These are phyloP conservation scores for Trichopus zeylanicus DNA, from an alignment of 116 monocot species.

Conservation along the genomic window DNA sequence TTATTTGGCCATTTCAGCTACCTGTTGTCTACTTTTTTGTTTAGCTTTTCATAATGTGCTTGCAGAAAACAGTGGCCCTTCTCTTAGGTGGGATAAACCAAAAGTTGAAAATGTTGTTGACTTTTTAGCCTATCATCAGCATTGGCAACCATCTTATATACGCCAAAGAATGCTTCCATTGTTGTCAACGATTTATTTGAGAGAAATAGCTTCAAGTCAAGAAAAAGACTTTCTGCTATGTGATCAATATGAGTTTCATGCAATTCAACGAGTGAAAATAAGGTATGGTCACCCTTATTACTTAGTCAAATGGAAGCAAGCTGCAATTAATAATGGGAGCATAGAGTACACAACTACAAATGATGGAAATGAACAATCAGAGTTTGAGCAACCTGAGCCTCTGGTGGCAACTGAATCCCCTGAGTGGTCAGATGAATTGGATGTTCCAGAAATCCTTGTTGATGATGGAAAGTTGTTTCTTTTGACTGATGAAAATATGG, in stretches of 20 bases:
- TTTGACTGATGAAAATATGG: conserved; percentile 79
- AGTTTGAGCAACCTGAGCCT: conserved; percentile 7
- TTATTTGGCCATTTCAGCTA: not conserved
- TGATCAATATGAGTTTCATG: conserved; percentile 82
- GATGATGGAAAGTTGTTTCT: conserved; percentile 64
- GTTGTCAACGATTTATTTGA: conserved; percentile 71
- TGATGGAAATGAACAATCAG: conserved; percentile 28
- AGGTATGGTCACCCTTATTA: conserved; percentile 61
- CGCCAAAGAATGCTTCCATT: conserved; percentile 75
- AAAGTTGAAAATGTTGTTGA: conserved; percentile 57
- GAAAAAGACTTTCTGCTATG: conserved; percentile 31
- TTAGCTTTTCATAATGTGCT: not conserved
- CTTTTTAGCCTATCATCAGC: conserved; percentile 58
- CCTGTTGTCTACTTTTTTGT: not conserved
- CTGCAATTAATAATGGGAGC: not conserved
- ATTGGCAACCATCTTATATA: conserved; percentile 87
- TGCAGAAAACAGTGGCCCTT: conserved; percentile 39
- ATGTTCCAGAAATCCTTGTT: conserved; percentile 45
- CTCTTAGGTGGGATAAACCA: conserved; percentile 55
- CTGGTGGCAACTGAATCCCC: conserved; percentile 6
- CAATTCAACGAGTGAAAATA: conserved; percentile 70
- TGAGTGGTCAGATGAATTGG: conserved; percentile 51
- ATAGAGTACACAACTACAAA: not conserved
- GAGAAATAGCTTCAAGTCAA: conserved; percentile 38
- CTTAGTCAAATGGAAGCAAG: conserved; percentile 84